These are phyloP conservation scores for Aspergillus bertholletiae DNA, from an alignment of 495 filamentous ascomycete genomes.

Conservation along the genomic window DNA sequence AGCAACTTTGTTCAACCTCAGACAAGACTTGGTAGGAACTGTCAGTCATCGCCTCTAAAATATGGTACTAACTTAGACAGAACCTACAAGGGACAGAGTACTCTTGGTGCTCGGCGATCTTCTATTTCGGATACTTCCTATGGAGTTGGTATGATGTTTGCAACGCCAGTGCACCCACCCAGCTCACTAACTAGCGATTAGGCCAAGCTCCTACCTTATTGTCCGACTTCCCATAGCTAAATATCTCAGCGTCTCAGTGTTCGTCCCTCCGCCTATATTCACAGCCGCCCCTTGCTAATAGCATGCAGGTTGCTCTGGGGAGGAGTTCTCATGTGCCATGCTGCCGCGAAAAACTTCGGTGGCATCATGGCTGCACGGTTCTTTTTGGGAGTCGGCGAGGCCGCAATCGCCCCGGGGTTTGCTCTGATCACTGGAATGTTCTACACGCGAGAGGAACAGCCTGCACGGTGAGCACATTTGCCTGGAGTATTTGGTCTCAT, in stretches of 20 bases:
- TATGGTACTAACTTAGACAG: slow-evolving; percentile 9
- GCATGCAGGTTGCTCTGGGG: slow-evolving; percentile 34
- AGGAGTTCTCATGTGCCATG: slow-evolving; percentile 32
- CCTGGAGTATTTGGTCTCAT: background rate
- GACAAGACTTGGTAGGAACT: slow-evolving; percentile 35
- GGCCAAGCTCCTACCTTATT: slow-evolving; percentile 49
- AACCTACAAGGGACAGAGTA: slow-evolving; percentile 41
- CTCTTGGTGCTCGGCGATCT: slow-evolving; percentile 45
- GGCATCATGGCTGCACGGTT: slow-evolving; percentile 50
- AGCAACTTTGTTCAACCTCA: slow-evolving; percentile 46
- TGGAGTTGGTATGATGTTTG: slow-evolving; percentile 35
- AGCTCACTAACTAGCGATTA: background rate
- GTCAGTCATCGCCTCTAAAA: background rate
- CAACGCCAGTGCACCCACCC: background rate
- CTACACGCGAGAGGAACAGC: slow-evolving; percentile 51
- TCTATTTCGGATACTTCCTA: slow-evolving; percentile 51
- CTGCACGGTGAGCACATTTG: slow-evolving; percentile 32
- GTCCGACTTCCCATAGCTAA: slow-evolving; percentile 55
- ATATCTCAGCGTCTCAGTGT: slow-evolving; percentile 39
- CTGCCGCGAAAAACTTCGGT: slow-evolving; percentile 48
- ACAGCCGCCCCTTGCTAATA: slow-evolving; percentile 1
- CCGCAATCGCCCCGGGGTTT: slow-evolving; percentile 53
- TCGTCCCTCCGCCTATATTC: background rate
- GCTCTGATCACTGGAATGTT: slow-evolving; percentile 54
- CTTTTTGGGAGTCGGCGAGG: slow-evolving; percentile 55